These are phyloP conservation scores for Sphaerobolus stellatus DNA, from an alignment of 1,284 basidiomycete genomes.

Conservation along the genomic window DNA sequence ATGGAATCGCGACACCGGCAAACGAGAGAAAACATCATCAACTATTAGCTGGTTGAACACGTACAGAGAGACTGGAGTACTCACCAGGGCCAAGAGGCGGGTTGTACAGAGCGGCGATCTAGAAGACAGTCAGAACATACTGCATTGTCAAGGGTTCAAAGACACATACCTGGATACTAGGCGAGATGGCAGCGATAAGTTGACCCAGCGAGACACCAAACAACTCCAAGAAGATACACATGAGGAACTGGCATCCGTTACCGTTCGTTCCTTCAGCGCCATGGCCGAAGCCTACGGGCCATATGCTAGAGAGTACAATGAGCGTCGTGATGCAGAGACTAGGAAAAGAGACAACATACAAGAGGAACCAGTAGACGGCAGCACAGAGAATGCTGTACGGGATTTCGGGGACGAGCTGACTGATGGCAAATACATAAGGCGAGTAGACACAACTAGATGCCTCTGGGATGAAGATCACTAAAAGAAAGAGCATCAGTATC, in stretches of 20 bases:
- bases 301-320: constrained; percentile 50
- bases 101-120: constrained; percentile 79
- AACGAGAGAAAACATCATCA: constrained; percentile 57
- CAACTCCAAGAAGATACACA: constrained; percentile 69
- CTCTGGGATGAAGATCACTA: constrained; percentile 63
- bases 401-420: constrained; percentile 79
- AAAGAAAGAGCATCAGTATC: not conserved
- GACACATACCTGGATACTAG: constrained; percentile 53
- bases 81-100: constrained; percentile 63
- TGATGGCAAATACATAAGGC: constrained; percentile 79
- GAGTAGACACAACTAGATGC: constrained; percentile 77
- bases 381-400: constrained; percentile 77
- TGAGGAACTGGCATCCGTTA: constrained; percentile 74
- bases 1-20: constrained; percentile 83
- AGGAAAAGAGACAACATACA: not conserved
- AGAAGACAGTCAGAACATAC: constrained; percentile 20
- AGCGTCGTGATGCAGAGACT: constrained; percentile 48
- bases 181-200: constrained; percentile 69
- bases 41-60: not conserved
- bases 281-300: constrained; percentile 71
- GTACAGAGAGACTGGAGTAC: not conserved
- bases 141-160: no score
- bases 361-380: constrained; percentile 50
- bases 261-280: constrained; percentile 60
- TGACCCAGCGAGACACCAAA: constrained; percentile 78